Percentiles rank a stretch among this genome's conserved stretches.
phyloP scores from a whole-genome alignment of 176 grass and related monocot genomes.

The Musa acuminata region DNA sequence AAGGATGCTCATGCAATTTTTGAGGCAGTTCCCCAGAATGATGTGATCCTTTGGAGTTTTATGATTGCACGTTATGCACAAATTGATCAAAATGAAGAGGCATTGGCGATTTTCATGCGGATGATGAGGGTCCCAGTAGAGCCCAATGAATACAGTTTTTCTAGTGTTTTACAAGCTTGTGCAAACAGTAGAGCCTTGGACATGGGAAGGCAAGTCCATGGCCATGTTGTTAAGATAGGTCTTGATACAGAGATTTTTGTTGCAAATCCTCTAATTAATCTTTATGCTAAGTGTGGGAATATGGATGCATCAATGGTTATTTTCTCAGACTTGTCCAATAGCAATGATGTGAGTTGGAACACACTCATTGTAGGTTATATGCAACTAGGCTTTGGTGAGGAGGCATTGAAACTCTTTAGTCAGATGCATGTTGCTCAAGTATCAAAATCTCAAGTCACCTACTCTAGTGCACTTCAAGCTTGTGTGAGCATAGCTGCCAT shows the following conservation, averaged over 20 bases:
- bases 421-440: conserved; percentile 36
- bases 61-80: conserved; percentile 39
- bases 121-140: conserved; percentile 37
- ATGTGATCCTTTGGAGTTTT: conserved; percentile 53
- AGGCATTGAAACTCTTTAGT: conserved; percentile 44
- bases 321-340: conserved; percentile 23
- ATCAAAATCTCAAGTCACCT: conserved; percentile 52
- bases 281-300: conserved; percentile 63
- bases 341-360: conserved; percentile 74
- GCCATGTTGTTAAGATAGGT: conserved; percentile 42
- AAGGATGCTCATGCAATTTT: conserved; percentile 27
- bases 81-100: conserved; percentile 44
- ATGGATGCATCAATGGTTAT: conserved; percentile 37
- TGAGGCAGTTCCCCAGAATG: conserved; percentile 38
- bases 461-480: conserved; percentile 60
- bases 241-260: conserved; percentile 55
- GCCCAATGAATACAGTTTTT: conserved; percentile 47
- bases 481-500: conserved; percentile 50
- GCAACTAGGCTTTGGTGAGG: conserved; percentile 28
- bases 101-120: conserved; percentile 37
- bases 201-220: conserved; percentile 22
- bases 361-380: conserved; percentile 58
- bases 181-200: conserved; percentile 14
- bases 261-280: conserved; percentile 59
- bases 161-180: conserved; percentile 35